A percentile compares a stretch with the other conserved stretches of the same genome.
phyloP scores from a whole-genome alignment of 768 basidiomycete species.

The Boletus reticuloceps region DNA sequence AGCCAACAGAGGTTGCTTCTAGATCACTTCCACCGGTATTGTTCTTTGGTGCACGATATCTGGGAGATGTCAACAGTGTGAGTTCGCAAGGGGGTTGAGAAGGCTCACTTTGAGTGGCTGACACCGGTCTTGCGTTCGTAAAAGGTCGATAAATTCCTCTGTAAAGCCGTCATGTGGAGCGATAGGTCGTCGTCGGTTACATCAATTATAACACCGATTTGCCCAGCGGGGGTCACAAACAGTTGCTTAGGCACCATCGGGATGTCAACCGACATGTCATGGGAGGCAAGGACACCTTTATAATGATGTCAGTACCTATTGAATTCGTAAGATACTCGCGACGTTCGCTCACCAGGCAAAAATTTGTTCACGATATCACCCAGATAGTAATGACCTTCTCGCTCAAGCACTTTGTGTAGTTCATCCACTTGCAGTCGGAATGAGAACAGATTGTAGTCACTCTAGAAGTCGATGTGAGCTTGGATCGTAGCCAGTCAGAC shows the following conservation, averaged over 20 bases:
- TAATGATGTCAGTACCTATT: background rate
- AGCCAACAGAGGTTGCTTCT: constrained; percentile 59
- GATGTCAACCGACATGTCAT: constrained; percentile 41
- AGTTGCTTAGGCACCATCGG: constrained; percentile 56
- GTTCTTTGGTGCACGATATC: constrained; percentile 69
- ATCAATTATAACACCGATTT: constrained; percentile 71
- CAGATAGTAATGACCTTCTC: constrained; percentile 67
- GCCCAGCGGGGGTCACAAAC: constrained; percentile 76
- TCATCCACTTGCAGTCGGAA: constrained; percentile 50
- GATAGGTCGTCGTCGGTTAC: constrained; percentile 49
- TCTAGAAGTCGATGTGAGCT: constrained; percentile 39
- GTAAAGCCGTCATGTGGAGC: constrained; percentile 62
- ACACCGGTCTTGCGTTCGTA: constrained; percentile 51
- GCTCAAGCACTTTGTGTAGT: constrained; percentile 48
- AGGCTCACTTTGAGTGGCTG: constrained; percentile 58
- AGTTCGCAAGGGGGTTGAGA: background rate
- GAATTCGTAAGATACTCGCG: background rate
- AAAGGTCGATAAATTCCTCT: constrained; percentile 69
- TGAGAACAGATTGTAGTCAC: constrained; percentile 63
- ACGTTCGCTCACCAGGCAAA: constrained; percentile 48
- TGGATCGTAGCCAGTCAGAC: background rate
- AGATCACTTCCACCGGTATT: constrained; percentile 55
- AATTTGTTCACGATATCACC: constrained; percentile 81
- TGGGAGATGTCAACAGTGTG: constrained; percentile 28
- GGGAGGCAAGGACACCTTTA: constrained; percentile 54